Conservation (phyloP, 2,329 filamentous ascomycete genomes). For the Aureobasidium sp. region DNA sequence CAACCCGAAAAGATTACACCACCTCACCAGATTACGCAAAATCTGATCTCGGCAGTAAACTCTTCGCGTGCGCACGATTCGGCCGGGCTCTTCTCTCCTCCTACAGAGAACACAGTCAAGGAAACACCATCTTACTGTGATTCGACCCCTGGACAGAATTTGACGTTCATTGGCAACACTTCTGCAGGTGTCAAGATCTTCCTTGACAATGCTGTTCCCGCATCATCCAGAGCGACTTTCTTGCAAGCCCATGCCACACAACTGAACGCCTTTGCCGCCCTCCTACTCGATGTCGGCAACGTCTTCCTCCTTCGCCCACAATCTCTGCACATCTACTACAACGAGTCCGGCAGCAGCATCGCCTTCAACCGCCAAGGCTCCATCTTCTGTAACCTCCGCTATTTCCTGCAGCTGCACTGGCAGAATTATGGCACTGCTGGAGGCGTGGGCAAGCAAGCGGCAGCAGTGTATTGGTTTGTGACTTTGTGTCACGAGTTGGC, state of each 20-base stretch:
- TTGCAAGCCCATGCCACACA: slow-evolving; percentile 51
- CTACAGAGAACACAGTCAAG: slow-evolving; percentile 63
- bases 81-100: slow-evolving; percentile 61
- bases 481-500: slow-evolving; percentile 93
- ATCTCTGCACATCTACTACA: slow-evolving; percentile 80
- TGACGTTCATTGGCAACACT: slow-evolving; percentile 61
- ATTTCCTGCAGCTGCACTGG: slow-evolving; percentile 72
- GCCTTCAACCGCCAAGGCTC: slow-evolving; percentile 85
- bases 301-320: slow-evolving; percentile 64
- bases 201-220: slow-evolving; percentile 48
- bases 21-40: slow-evolving; percentile 51
- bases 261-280: slow-evolving; percentile 59
- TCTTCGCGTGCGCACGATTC: slow-evolving; percentile 72
- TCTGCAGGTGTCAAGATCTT: slow-evolving; percentile 68
- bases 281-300: slow-evolving; percentile 61
- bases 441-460: slow-evolving; percentile 52
- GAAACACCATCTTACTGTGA: slow-evolving; percentile 82
- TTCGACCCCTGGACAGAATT: slow-evolving; percentile 62
- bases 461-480: slow-evolving; percentile 83
- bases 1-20: slow-evolving; percentile 31
- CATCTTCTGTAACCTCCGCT: slow-evolving; percentile 89
- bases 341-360: slow-evolving; percentile 69
- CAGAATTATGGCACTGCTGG: slow-evolving; percentile 30
- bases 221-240: slow-evolving; percentile 46
- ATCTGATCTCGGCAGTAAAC: slow-evolving; percentile 69